Evolutionary conservation across 2,329 filamentous ascomycete species (phyloP), one percentile per base, ranked within the genome.

Genomic region (Cercospora brassicicola): DNA sequence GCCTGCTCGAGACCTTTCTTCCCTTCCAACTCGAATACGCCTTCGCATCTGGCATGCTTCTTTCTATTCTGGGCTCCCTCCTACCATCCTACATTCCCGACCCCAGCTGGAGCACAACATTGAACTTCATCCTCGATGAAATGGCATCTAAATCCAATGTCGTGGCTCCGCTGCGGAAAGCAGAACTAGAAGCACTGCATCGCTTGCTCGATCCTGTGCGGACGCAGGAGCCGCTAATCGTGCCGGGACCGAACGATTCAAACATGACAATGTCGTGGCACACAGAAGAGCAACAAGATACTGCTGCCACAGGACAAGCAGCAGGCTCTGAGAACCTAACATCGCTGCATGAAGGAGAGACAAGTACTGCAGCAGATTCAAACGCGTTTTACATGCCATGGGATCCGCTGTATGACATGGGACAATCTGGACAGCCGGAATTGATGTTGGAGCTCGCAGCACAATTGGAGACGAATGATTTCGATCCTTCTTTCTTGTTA

Each of bases 11-110:
- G 57, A 71, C 71, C 18, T 71, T 74, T 26, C 45, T 74, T 3
- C 71, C 72, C 4, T 74, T 74, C 30, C 71, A 74, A 57, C 67
- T 73, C 33, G 72, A 74, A 42, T 71, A 70, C 28, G 66, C 67
- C 9, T 74, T 70, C 65, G 72, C 71, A 26, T 72, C 72, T 4
- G 66, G 69, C 5, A 62, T 73, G 20, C 69, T 73, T 0, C 57
- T 73, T 28, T 69, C 67, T 8, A 64, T 73, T 3, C 68, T 72
- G 18, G 66, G 65, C 36, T 67, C 66, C 9, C 67, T 74, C 39
- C 69, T 73, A 42, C 67, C 69, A 5, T 71, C 69, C 2, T 65
- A 73, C 11, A 51, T 73, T 13, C 57, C 66, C 26, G 72, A 73
- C 42, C 42, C 51, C 20, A 53, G 51, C 10, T 73, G 71, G 65